Conservation (phyloP, 1,139 yeast species). For the Hyphopichia pseudoburtonii region DNA sequence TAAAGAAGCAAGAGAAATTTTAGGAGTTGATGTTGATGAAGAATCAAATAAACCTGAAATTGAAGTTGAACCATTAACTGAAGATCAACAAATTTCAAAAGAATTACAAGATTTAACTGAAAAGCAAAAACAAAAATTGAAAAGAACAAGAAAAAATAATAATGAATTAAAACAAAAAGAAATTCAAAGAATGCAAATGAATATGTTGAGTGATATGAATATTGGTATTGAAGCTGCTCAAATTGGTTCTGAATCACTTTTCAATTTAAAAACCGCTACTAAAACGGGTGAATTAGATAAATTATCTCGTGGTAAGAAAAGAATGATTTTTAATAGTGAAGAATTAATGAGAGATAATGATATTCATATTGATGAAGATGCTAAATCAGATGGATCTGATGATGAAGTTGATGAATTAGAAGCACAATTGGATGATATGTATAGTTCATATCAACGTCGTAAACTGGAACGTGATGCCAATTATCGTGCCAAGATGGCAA, state of each 20-base stretch:
- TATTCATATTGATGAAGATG: slow-evolving; percentile 43
- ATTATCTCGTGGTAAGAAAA: slow-evolving; percentile 76
- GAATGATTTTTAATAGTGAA: slow-evolving; percentile 65
- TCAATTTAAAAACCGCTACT: slow-evolving; percentile 79
- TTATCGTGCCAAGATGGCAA: slow-evolving; percentile 72
- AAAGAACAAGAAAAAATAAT: slow-evolving; percentile 77
- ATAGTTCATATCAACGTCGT: slow-evolving; percentile 67
- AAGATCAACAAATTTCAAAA: slow-evolving; percentile 85
- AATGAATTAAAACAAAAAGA: slow-evolving; percentile 89
- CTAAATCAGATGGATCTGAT: slow-evolving; percentile 47
- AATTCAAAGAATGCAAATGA: slow-evolving; percentile 89
- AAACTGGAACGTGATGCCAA: slow-evolving; percentile 80
- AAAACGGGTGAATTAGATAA: slow-evolving; percentile 78
- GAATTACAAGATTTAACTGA: slow-evolving; percentile 76
- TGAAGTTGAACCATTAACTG: slow-evolving; percentile 73
- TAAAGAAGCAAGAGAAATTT: slow-evolving; percentile 74
- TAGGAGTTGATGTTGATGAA: slow-evolving; percentile 63
- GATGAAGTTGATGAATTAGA: slow-evolving; percentile 74
- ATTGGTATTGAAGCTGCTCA: slow-evolving; percentile 94
- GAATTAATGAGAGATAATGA: slow-evolving; percentile 58
- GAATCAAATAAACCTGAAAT: slow-evolving; percentile 47
- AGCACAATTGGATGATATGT: slow-evolving; percentile 80
- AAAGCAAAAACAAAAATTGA: slow-evolving; percentile 64
- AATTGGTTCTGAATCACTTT: slow-evolving; percentile 75
- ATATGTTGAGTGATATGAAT: slow-evolving; percentile 90